Evolutionary conservation across 257 asterid genomes (phyloP), one percentile per base, ranked within the genome.

Genomic region (Solanum pinnatisectum): DNA sequence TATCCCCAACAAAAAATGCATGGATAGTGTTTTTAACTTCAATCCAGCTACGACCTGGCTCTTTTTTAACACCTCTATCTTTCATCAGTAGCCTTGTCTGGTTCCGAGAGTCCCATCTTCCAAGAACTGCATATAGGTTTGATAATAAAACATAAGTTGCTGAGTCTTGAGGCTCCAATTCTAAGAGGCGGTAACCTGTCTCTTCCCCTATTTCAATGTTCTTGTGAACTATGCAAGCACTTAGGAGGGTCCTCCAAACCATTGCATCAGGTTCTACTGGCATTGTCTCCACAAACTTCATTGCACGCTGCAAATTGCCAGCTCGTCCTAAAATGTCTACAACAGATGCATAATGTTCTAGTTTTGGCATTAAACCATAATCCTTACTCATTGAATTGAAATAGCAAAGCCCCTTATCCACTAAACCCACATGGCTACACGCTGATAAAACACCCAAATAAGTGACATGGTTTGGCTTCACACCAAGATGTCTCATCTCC

Each of bases 21-120:
- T 96, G 96, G 46, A 94, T 90, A 22, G 88, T 86, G 87, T 94
- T 94, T 88, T 92, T 93, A 44, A 94, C 94, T 91, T 94, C 97
- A 70, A 95, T 91, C 99, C 99, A 96, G 89, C 99, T 96, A 35
- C 94, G 94, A 67, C 99, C 99, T 35, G 98, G 98, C 91, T 96
- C 99, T 91, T 94, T 96, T 91, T 91, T 93, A 84, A 95, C 95
- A 40, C 96, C 98, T 91, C 92, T 94, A 72, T 93, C 93, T 93
- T 93, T 95, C 98, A 96, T 96, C 88, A 95, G 92, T 74, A 83
- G 91, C 92, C 99, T 94, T 87, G 94, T 87, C 85, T 84, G 86
- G 90, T 95, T 95, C 39, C 98, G 94, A 84, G 86, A 59, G 36
- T 89, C 93, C 99, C 98, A 95, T 91, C 91, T 94, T 77, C 95